Evolutionary conservation across 345 rosid genomes (phyloP), one percentile per base, ranked within the genome.

Genomic region (Hypericum androsaemum): DNA sequence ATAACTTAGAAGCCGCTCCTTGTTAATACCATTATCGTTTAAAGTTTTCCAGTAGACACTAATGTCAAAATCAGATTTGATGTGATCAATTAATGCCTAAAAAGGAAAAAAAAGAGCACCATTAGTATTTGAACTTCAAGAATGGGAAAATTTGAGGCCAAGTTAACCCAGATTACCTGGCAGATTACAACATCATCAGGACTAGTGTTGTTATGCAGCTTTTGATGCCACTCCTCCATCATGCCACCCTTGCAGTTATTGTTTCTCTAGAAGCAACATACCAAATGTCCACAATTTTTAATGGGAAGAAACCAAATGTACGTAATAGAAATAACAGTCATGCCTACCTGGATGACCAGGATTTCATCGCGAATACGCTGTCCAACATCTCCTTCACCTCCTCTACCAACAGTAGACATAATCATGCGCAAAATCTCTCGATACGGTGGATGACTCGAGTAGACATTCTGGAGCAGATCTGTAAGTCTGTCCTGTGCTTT

Each of bases 161-260:
- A 36, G n/a, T 16, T 52, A 51, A 36, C 51, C 50, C 7, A 59
- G 36, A 32, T 63, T 68, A 75, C 80, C 80, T 75, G 66, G 56
- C 80, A 68, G 62, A 75, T 75, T 49, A 71, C 58, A 12, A 75
- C 62, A 51, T 75, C 79, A 75, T 67, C 79, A 12, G 74, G 69
- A 71, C 76, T 71, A 45, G 62, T 75, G 55, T 71, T 71, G 39
- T 75, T 75, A 50, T 75, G 76, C 69, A 75, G 59, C 64, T 75
- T 71, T 59, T 75, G 76, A 65, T 75, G 79, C 79, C 76, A 68
- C 57, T 75, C 79, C 64, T 75, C 79, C 73, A 75, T 74, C 75
- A 70, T 74, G 53, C 70, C 79, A 55, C 57, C 41, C 61, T 67
- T 67, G 75, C 75, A 70, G 39, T 50, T 66, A 47, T 64, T 68